Base-by-base conservation (phyloP, 129 eudicot species). In the Chrysanthemum lavandulifolium region DNA sequence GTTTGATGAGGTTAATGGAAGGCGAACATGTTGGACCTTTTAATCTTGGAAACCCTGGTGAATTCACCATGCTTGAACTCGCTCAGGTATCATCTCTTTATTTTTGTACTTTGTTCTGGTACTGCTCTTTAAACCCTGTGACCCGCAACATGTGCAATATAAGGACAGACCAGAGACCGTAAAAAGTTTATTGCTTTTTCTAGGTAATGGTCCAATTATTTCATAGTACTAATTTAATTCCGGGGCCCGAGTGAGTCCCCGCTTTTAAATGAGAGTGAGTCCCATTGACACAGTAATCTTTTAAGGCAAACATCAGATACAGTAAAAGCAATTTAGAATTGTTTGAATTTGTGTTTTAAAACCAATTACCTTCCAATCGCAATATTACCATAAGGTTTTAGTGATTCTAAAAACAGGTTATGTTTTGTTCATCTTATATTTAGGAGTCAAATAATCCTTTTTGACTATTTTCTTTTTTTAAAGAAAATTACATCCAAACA, bases 1-100 rank as follows among this genome's bases (percentile, higher is more conserved):
- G 98, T 72, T 87, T 93, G 25, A 93, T 89, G 87, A 86, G 95
- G 21, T 81, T 93, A 78, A 93, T 93, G 98, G 97, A 93, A 84
- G 98, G 98, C 40, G 98, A 93, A 80, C 98, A 93, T 52, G 90
- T 89, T 1, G 96, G 96, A 21, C 96, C 98, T 23, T 92, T 92
- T 76, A 92, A 92, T 77, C 96, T 92, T n/a, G 98, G 98, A 50
- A 92, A 92, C 81, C 98, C 96, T 5, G 98, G 98, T 75, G 98
- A 92, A 82, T 92, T 92, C 76, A 92, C 98, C 62, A 92, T 92
- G 98, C 96, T 92, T 55, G 98, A 92, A 78, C 98, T 92, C 33
- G 98, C 98, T 52, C 78, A 92, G 98, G 98, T 92, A 82, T 73
- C 68, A 25, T 1, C 11, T 0, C 40, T n/a, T 55, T 23, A 15